Conservation (phyloP, 768 basidiomycete species). For the Melanogaster broomeanus region DNA sequence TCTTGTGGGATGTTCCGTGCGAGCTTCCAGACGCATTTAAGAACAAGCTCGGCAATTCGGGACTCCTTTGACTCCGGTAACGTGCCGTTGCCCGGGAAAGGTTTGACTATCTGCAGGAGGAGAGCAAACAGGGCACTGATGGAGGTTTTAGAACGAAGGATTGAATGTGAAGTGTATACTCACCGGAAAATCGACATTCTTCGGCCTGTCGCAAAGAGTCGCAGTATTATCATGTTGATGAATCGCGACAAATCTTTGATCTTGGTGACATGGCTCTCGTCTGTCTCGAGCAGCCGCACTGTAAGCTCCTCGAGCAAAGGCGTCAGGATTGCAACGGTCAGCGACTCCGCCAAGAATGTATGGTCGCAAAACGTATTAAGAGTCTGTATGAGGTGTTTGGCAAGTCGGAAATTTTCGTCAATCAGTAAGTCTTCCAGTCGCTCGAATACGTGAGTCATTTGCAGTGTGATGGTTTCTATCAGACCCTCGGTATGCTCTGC, state of each 20-base stretch:
- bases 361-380: slow-evolving; percentile 95
- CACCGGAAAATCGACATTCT: slow-evolving; percentile 91
- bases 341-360: slow-evolving; percentile 78
- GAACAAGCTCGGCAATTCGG: slow-evolving; percentile 87
- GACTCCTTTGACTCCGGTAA: slow-evolving; percentile 76
- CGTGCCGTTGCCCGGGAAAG: slow-evolving; percentile 77
- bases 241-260: slow-evolving; percentile 93
- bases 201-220: slow-evolving; percentile 87
- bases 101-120: slow-evolving; percentile 79
- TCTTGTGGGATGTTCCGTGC: slow-evolving; percentile 94
- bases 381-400: slow-evolving; percentile 97
- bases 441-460: slow-evolving; percentile 92
- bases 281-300: slow-evolving; percentile 87
- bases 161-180: slow-evolving; percentile 23
- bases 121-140: slow-evolving; percentile 66
- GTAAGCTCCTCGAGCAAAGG: slow-evolving; percentile 92
- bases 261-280: slow-evolving; percentile 79
- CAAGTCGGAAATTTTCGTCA: slow-evolving; percentile 86
- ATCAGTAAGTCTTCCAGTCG: slow-evolving; percentile 69
- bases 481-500: slow-evolving; percentile 81
- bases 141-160: slow-evolving; percentile 9
- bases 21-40: slow-evolving; percentile 98
- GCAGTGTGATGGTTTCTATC: slow-evolving; percentile 86
- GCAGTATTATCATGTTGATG: slow-evolving; percentile 97
- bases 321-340: slow-evolving; percentile 83